phyloP scores from a whole-genome alignment of 2,329 filamentous ascomycete genomes.

The Phoma sp. region DNA sequence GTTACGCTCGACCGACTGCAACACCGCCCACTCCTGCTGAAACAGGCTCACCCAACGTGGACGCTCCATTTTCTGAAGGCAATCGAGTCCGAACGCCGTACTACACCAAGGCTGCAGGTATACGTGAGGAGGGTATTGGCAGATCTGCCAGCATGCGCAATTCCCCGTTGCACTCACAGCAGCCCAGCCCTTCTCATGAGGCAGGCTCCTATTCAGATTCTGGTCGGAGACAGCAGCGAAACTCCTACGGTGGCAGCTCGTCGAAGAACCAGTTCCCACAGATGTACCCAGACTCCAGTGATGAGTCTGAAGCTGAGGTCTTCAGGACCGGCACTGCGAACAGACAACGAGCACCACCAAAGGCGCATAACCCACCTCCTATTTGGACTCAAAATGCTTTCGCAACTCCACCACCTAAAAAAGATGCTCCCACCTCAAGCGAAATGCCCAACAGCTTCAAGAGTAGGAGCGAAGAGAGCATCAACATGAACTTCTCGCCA shows the following conservation, averaged over 20 bases:
- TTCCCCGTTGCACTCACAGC: slow-evolving; percentile 46
- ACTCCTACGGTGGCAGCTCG: slow-evolving; percentile 31
- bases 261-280: slow-evolving; percentile 30
- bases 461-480: slow-evolving; percentile 56
- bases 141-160: slow-evolving; percentile 62
- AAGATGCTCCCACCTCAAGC: slow-evolving; percentile 20
- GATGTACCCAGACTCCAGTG: slow-evolving; percentile 41
- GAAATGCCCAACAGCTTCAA: slow-evolving; percentile 44
- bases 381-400: slow-evolving; percentile 25
- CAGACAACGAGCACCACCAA: slow-evolving; percentile 22
- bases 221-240: slow-evolving; percentile 34
- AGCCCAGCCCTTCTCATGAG: slow-evolving; percentile 31
- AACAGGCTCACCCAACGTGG: slow-evolving; percentile 26
- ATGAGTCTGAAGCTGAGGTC: slow-evolving; percentile 30
- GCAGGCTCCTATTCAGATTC: slow-evolving; percentile 40
- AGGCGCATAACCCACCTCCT: slow-evolving; percentile 23
- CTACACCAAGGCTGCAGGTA: slow-evolving; percentile 57
- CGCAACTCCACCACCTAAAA: slow-evolving; percentile 25
- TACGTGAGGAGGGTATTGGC: slow-evolving; percentile 61
- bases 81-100: slow-evolving; percentile 62
- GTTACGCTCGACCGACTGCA: slow-evolving; percentile 42
- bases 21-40: slow-evolving; percentile 30
- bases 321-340: slow-evolving; percentile 20
- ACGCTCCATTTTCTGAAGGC: slow-evolving; percentile 52
- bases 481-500: slow-evolving; percentile 57